Conservation (phyloP, 495 filamentous ascomycete genomes). For the Daldinia bambusicola region DNA sequence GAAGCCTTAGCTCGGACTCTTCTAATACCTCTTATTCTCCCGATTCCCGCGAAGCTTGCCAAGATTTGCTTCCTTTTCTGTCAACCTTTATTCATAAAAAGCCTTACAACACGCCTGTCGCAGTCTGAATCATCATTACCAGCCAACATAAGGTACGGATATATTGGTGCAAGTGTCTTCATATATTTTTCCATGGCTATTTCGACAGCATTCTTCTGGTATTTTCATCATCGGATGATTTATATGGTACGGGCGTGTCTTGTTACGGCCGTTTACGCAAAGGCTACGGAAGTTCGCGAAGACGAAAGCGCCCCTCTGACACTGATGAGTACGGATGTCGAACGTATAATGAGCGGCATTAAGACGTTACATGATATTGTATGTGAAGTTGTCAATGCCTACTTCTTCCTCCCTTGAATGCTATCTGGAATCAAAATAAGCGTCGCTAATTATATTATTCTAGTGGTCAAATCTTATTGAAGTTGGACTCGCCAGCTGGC, state of each 20-base stretch:
- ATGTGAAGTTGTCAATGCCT: conserved; percentile 4
- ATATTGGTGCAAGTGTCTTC: conserved; percentile 71
- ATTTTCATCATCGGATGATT: conserved; percentile 66
- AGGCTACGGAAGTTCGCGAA: conserved; percentile 57
- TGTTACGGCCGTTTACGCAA: conserved; percentile 66
- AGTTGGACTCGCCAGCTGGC: conserved; percentile 57
- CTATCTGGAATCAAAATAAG: background rate
- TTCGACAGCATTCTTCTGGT: conserved; percentile 64
- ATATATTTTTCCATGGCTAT: conserved; percentile 71
- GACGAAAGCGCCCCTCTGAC: conserved; percentile 67
- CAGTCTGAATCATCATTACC: conserved; percentile 19
- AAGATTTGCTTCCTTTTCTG: conserved; percentile 69
- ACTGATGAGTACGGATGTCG: conserved; percentile 67
- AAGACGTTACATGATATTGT: conserved; percentile 54
- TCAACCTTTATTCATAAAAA: conserved; percentile 71
- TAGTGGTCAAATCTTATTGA: conserved; percentile 63
- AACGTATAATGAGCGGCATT: conserved; percentile 53
- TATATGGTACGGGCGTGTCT: conserved; percentile 70
- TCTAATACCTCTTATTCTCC: conserved; percentile 55
- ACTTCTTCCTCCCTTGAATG: background rate
- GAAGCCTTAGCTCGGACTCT: conserved; percentile 21
- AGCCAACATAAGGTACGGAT: conserved; percentile 63
- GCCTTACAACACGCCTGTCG: conserved; percentile 47
- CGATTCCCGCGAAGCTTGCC: conserved; percentile 62
- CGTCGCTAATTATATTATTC: conserved; percentile 1